Conservation (phyloP, 306 rosid species). For the Urtica urens region DNA sequence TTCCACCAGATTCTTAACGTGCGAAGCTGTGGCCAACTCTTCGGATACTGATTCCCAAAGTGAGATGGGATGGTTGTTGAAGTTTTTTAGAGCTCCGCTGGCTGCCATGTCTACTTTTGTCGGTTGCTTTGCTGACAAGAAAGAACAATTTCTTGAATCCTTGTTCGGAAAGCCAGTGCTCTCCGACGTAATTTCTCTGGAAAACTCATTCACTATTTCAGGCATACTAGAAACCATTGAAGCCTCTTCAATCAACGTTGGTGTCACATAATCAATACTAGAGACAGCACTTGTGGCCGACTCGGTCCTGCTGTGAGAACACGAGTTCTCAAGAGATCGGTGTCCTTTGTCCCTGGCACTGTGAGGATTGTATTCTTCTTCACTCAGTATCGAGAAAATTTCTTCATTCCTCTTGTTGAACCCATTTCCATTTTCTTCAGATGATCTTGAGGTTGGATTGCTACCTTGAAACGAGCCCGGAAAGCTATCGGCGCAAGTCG, state of each 20-base stretch:
- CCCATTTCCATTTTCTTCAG: conserved; percentile 38
- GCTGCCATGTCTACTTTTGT: conserved; percentile 26
- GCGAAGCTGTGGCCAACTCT: conserved; percentile 38
- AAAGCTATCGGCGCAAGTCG: conserved; percentile 28
- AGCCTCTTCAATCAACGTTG: conserved; percentile 35
- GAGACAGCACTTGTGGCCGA: conserved; percentile 69
- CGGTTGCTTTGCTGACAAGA: conserved; percentile 30
- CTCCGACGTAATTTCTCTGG: conserved; percentile 48
- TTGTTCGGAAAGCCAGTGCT: conserved; percentile 26
- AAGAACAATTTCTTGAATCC: conserved; percentile 24
- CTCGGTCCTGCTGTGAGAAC: conserved; percentile 58
- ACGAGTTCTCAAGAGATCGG: conserved; percentile 49
- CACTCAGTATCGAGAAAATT: conserved; percentile 26
- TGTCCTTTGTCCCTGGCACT: conserved; percentile 32
- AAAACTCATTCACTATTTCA: conserved; percentile 26
- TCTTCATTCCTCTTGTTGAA: conserved; percentile 41
- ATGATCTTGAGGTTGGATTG: conserved; percentile 50
- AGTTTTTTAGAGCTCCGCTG: conserved; percentile 27
- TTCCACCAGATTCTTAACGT: conserved; percentile 53
- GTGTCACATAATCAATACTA: conserved; percentile 46
- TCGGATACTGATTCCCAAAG: conserved; percentile 29
- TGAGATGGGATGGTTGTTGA: conserved; percentile 24
- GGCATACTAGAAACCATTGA: conserved; percentile 30
- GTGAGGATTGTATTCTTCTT: conserved; percentile 30
- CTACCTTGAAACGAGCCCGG: conserved; percentile 24